Evolutionary conservation across 2,329 filamentous ascomycete species (phyloP), one percentile per base, ranked within the genome.

Genomic region (Apiospora pterosperma): DNA sequence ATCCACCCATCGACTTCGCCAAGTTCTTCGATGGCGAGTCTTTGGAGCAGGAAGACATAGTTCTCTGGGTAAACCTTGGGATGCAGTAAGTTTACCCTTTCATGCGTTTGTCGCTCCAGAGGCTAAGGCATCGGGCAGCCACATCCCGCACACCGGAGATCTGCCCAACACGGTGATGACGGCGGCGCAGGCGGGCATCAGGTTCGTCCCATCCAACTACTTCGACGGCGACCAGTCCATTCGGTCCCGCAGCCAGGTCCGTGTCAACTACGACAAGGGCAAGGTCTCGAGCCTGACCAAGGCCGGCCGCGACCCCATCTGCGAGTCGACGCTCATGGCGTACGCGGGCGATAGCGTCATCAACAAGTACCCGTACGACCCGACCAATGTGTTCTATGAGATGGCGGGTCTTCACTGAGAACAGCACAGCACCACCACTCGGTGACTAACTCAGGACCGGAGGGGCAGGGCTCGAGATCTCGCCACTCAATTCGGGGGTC

Each of bases 151-250:
- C 63, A 76, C 77, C 3, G 76, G 75, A 14, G 80, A 81, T 65
- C 68, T 83, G 5, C 81, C 81, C 7, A 82, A 82, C 65, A 84
- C 82, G 0, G 76, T 83, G 3, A 69, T 69, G 64, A 78, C 76
- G 19, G 75, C 75, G 6, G 78, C 77, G 7, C 76, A 80, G 42
- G 76, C 74, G 1, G 73, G 73, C 16, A 69, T 81, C 52, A 70
- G 75, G 44, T 72, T 79, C 61, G 74, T 76, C 65, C 78, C 78
- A 10, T 66, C 78, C 11, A 80, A 80, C 25, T 80, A 69, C 65
- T 71, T 71, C 59, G 68, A 71, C 38, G 58, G 63, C 16, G 61
- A 66, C 4, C 68, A 71, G 39, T 42, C 28, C 3, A 62, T 39
- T 21, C n/a, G 60, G 25, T 62, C 60, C 16, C 48, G 48, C 48